Evolutionary conservation across 345 rosid genomes (phyloP).

Genomic region (Noccaea caerulescens): DNA sequence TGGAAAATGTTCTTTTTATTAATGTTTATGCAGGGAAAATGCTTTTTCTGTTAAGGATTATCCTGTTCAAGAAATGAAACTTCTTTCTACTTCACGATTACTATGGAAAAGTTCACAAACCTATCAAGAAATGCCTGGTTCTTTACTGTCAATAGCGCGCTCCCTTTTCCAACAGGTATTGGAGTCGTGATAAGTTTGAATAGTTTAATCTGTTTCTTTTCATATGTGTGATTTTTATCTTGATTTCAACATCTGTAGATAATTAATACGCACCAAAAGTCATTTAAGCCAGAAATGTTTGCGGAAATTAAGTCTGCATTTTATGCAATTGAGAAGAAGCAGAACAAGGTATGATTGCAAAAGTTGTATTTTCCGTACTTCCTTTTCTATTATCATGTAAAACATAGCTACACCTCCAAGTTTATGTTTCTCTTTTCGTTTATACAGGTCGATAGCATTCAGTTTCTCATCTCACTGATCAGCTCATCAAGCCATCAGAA

Average conservation of each 20-base stretch:
- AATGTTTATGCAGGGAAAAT: conserved; percentile 52
- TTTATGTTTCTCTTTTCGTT: conserved; percentile 40
- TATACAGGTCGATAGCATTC: conserved; percentile 54
- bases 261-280: conserved; percentile 64
- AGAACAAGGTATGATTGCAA: conserved; percentile 50
- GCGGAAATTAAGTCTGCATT: conserved; percentile 58
- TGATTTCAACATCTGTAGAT: conserved; percentile 56
- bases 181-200: conserved; percentile 22
- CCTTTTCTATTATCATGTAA: conserved; percentile 24
- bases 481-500: conserved; percentile 64
- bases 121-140: conserved; percentile 44
- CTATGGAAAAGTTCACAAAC: conserved; percentile 60
- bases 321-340: conserved; percentile 47
- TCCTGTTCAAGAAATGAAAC: conserved; percentile 50
- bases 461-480: conserved; percentile 56
- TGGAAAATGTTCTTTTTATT: conserved; percentile 10
- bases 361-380: conserved; percentile 10
- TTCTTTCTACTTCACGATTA: conserved; percentile 57
- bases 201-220: conserved; percentile 21
- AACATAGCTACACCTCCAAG: conserved; percentile 26
- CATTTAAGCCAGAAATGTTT: conserved; percentile 64
- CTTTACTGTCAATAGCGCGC: conserved; percentile 62
- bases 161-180: conserved; percentile 72
- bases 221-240: conserved; percentile 10
- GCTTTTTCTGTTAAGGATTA: conserved; percentile 62